Evolutionary conservation across 1,284 basidiomycete species (phyloP), one percentile per base, ranked within the genome.

Genomic region (Hymenochaete sp.): DNA sequence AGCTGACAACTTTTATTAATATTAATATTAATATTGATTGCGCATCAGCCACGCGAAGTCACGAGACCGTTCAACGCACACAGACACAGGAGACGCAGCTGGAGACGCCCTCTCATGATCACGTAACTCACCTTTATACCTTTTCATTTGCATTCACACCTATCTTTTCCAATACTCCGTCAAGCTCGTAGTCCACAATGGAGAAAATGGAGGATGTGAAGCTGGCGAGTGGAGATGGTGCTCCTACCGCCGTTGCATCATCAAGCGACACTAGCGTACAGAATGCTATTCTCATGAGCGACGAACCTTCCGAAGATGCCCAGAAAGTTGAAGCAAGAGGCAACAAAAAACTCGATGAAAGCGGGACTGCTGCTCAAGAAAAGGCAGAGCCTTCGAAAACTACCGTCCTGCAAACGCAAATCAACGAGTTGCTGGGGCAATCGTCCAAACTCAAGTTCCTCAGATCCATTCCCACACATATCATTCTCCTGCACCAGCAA

Each of bases 401-500:
- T 22, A n/a, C 40, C 4, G 11, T 22, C 11, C 25, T 47, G 13
- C 46, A 42, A 26, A 21, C 21, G 29, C 47, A 48, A 24, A 38
- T 48, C 13, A 26, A 44, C 27, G 24, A 19, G 26, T 31, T 48
- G 18, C 22, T 42, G 6, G 32, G 36, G 11, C 22, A 44, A 4
- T 36, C 31, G 22, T 31, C 42, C 13, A 35, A 38, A 14, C 14
- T 44, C n/a, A 19, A 37, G 3, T 36, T n/a, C 13, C 28, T 48
- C n/a, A 41, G 47, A 27, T 39, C 24, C 16, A 8, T 50, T n/a
- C 48, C 48, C 11, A 22, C 36, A 14, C 44, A 46, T 25, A 14
- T 50, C 11, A 32, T 50, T 24, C 26, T 44, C 8, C 39, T 48
- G 13, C 47, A 48, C 16, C 19, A 38, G 4, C 38, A 46, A 31